A percentile compares a stretch with the other conserved stretches of the same genome.
Evolutionary conservation across 225 moss, liverwort and hornwort species (phyloP).

Genomic region (Rhytidiadelphus loreus): DNA sequence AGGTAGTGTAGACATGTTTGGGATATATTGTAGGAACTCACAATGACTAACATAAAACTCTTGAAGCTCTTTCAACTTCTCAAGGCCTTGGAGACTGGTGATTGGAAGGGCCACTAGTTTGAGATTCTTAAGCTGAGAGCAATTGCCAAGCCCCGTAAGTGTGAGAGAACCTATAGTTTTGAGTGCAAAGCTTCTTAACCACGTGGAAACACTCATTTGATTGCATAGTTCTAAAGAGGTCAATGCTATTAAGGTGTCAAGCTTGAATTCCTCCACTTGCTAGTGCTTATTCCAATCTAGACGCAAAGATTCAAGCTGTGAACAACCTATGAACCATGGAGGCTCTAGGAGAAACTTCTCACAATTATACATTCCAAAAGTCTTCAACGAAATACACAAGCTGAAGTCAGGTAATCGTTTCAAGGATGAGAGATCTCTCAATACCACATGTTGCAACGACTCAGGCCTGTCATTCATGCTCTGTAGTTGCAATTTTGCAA

Average conservation of each 20-base stretch:
- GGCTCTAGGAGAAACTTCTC: not conserved
- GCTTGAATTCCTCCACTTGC: not conserved
- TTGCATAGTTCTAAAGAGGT: not conserved
- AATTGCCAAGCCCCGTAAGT: rapidly evolving
- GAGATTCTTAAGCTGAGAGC: not conserved
- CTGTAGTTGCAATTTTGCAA: not conserved
- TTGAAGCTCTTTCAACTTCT: not conserved
- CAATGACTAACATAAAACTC: rapidly evolving
- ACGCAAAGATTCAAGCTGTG: not conserved
- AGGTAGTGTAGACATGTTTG: rapidly evolving
- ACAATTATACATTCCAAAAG: not conserved
- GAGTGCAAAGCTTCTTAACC: rapidly evolving
- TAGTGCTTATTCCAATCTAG: not conserved
- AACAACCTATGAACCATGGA: not conserved
- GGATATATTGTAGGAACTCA: rapidly evolving
- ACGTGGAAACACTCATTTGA: rapidly evolving
- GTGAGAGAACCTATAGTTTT: rapidly evolving
- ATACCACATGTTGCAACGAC: not conserved
- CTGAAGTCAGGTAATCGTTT: not conserved
- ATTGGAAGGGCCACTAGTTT: not conserved
- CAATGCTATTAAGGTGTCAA: not conserved
- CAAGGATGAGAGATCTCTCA: not conserved
- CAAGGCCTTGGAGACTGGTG: not conserved
- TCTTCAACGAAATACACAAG: not conserved
- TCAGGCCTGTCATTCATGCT: rapidly evolving